Conservation (phyloP, 345 rosid species). For the Eucalyptus decipiens region DNA sequence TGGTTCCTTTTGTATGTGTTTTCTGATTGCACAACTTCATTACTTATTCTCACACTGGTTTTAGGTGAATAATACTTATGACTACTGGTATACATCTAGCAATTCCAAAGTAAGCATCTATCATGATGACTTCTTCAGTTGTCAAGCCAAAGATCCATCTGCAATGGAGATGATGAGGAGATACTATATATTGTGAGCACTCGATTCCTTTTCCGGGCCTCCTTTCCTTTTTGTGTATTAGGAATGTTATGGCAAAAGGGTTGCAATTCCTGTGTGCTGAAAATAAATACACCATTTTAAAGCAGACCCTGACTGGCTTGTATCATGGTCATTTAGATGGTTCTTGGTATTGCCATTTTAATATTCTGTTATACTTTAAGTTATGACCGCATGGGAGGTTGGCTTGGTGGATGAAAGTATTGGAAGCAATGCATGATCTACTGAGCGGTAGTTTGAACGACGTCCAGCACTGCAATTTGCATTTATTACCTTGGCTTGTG, state of each 20-base stretch:
- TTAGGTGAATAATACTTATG: slow-evolving; percentile 84
- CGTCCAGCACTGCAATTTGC: not conserved
- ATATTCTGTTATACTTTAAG: not conserved
- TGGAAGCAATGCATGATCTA: not conserved
- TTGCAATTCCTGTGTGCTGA: not conserved
- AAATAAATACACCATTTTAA: not conserved
- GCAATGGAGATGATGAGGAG: slow-evolving; percentile 38
- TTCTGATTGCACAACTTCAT: not conserved
- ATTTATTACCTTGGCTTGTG: not conserved
- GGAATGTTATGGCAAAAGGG: not conserved
- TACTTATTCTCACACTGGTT: not conserved
- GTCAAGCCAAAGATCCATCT: slow-evolving; percentile 60
- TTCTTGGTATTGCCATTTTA: not conserved
- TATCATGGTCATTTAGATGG: too few relatives aligned
- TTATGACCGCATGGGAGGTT: not conserved
- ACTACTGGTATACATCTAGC: slow-evolving; percentile 70
- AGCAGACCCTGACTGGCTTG: too few relatives aligned
- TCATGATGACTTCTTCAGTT: slow-evolving; percentile 51
- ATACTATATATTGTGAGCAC: slow-evolving; percentile 48
- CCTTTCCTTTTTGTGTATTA: not conserved
- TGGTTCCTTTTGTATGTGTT: not conserved
- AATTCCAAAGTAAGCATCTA: slow-evolving; percentile 60
- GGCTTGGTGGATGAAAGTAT: not conserved
- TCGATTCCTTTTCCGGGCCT: not conserved
- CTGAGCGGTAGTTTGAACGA: not conserved